These are phyloP conservation scores for Cruciata laevipes DNA, from an alignment of 257 asterid species.

Conservation along the genomic window DNA sequence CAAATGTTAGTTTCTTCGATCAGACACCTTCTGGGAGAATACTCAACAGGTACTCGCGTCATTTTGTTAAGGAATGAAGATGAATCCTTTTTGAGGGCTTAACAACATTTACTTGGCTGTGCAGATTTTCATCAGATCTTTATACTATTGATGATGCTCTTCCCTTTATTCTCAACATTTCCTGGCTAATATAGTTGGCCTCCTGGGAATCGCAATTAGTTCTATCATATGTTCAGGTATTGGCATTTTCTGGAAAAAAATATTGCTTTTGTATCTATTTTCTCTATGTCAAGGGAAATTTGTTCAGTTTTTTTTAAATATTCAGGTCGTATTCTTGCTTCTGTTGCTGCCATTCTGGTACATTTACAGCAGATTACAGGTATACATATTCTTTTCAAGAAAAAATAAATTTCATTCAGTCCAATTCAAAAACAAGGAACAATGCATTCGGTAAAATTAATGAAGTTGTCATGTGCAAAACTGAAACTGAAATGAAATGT, in stretches of 20 bases:
- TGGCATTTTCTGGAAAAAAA: slow-evolving; percentile 1
- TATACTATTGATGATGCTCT: slow-evolving; percentile 94
- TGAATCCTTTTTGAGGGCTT: slow-evolving; percentile 6
- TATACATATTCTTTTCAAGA: slow-evolving; percentile 14
- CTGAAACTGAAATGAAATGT: neutral
- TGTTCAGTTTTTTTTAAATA: neutral
- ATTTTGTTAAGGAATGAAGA: slow-evolving; percentile 7
- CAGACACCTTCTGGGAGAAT: slow-evolving; percentile 90
- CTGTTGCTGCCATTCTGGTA: slow-evolving; percentile 81
- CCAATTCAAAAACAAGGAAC: neutral
- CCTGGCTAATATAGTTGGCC: slow-evolving; percentile 88
- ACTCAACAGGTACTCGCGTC: slow-evolving; percentile 68
- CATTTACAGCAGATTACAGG: slow-evolving; percentile 80
- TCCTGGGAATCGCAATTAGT: slow-evolving; percentile 72
- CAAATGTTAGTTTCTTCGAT: slow-evolving; percentile 78
- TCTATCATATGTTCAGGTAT: slow-evolving; percentile 79
- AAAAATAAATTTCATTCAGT: neutral
- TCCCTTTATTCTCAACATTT: slow-evolving; percentile 94
- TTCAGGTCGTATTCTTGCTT: slow-evolving; percentile 71
- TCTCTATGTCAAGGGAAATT: no score
- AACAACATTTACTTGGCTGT: slow-evolving; percentile 30
- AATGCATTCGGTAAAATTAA: neutral
- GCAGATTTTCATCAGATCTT: slow-evolving; percentile 90
- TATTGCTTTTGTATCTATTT: neutral
- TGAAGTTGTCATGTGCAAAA: neutral